Evolutionary conservation across 768 basidiomycete species (phyloP), one percentile per base, ranked within the genome.

Genomic region (Suillus alpinus): DNA sequence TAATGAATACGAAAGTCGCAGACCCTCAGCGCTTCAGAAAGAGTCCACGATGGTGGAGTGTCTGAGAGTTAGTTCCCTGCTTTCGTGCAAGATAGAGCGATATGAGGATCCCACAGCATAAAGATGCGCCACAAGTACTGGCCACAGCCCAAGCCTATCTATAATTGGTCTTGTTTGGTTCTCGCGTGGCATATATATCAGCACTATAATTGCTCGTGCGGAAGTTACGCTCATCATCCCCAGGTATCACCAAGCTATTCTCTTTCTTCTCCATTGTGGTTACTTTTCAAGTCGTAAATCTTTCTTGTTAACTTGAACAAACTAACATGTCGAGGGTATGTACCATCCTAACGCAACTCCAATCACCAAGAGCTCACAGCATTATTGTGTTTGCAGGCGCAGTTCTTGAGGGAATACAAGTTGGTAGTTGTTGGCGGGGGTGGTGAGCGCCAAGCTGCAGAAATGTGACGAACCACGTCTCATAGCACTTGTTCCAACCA

Each of bases 391-490:
- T 13, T 31, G 26, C 62, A 93, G 89, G 90, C 92, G 64, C 89
- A 90, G 72, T 94, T 94, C 81, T 79, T 98, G 75, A 82, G 95
- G 69, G 96, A 98, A 74, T 98, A 98, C 80, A 98, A 98, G 81
- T 87, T 98, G 62, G 96, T 98, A 65, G 96, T 98, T 64, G 96
- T 98, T 63, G 96, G 96, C 53, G 96, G 96, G 71, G 96, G 95
- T 85, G 95, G 95, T 91, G 58, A 70, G 84, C 75, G 58, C 64
- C 44, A 9, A 77, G 78, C 59, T 29, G 9, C 47, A 49, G 37
- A 16, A 29, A 18, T n/a, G 16, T 6, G 16, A 55, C 14, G 16
- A 55, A 26, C 16, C 6, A 4, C 10, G 18, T 55, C 53, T 55
- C 23, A 55, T 26, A 12, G 20, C 39, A 14, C 13, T 26, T 53